These are phyloP conservation scores for Berberis thunbergii DNA, from an alignment of 164 flowering plant genomes.

Conservation along the genomic window DNA sequence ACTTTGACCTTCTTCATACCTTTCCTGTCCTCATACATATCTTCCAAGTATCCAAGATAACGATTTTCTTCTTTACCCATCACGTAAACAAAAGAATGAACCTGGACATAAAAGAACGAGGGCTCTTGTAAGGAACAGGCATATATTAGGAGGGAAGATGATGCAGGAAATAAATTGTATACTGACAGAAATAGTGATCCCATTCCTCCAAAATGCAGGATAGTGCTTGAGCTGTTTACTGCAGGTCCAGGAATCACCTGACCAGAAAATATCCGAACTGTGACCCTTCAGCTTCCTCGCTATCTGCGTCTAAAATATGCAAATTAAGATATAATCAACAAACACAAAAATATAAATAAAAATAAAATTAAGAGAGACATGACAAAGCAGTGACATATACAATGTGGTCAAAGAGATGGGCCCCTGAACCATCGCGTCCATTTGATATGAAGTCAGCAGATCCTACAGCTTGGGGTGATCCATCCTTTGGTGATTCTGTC, in stretches of 20 bases:
- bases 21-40: constrained; percentile 73
- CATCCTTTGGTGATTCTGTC: constrained; percentile 49
- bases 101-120: constrained; percentile 31
- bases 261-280: constrained; percentile 43
- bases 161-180: neutral
- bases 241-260: constrained; percentile 62
- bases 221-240: constrained; percentile 60
- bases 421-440: constrained; percentile 22
- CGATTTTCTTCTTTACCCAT: constrained; percentile 69
- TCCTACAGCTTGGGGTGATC: constrained; percentile 20
- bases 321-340: neutral
- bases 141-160: neutral
- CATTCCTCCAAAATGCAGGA: constrained; percentile 58
- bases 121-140: neutral
- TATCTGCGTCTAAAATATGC: constrained; percentile 38
- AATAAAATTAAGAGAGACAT: neutral
- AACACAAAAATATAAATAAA: neutral
- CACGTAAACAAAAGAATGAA: constrained; percentile 68
- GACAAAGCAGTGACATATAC: constrained; percentile 23
- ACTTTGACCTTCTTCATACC: constrained; percentile 82
- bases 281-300: constrained; percentile 21
- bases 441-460: constrained; percentile 18
- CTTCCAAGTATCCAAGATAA: constrained; percentile 80
- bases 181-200: constrained; percentile 66
- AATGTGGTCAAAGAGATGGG: constrained; percentile 26